Percentiles rank a stretch among this genome's conserved stretches.
Conservation (phyloP, 176 grass and related monocot genomes). For the Thalia dealbata region DNA sequence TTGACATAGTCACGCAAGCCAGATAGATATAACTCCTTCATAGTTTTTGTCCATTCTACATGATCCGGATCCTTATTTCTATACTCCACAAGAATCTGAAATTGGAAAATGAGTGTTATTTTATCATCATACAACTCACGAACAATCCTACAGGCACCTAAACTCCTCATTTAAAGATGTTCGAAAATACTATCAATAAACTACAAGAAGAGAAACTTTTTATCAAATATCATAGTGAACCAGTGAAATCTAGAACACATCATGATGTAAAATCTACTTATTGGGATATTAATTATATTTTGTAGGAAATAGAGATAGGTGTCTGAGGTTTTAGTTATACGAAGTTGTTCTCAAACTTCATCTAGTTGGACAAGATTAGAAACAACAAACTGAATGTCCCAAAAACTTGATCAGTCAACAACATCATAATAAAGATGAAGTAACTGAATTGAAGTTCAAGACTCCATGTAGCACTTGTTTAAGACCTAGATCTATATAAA, state of each 20-base stretch:
- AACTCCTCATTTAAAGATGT: not conserved
- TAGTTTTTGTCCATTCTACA: conserved; percentile 90
- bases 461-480: no score
- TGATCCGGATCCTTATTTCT: conserved; percentile 86
- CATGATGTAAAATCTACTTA: not conserved
- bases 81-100: conserved; percentile 89
- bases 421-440: no score
- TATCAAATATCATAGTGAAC: not conserved
- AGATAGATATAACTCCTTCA: conserved; percentile 85
- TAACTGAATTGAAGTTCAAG: no score
- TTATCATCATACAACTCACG: not conserved
- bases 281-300: no score
- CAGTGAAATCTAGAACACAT: not conserved
- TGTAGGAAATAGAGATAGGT: no score
- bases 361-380: no score
- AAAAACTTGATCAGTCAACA: no score
- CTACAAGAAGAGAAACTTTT: not conserved
- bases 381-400: no score
- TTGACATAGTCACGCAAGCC: conserved; percentile 91
- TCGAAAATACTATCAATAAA: not conserved
- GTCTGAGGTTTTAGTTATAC: no score
- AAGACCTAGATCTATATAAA: no score
- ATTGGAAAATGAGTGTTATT: not conserved
- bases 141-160: not conserved
- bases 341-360: no score